Base-by-base conservation (phyloP, 331 rosid genomes). In the Stylosanthes scabra region DNA sequence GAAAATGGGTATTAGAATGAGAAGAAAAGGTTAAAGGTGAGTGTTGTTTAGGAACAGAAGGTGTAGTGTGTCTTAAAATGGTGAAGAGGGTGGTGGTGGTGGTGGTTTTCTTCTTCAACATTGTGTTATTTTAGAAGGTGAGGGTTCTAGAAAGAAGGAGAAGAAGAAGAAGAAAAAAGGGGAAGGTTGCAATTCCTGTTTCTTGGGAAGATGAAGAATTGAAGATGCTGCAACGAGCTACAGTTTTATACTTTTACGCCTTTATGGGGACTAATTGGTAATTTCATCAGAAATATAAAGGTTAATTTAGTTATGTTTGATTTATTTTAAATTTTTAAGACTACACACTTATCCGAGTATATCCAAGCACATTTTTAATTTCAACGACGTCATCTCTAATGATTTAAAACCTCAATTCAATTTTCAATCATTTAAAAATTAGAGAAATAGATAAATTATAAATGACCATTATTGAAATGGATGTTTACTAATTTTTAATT, bases 71-170 rank as follows among this genome's bases (percentile, higher is more conserved):
- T 8, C 87, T 84, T 28, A 76, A 49, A 54, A 79, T 34, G 44
- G 77, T 31, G 73, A 78, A 84, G 39, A 93, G 79, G 5, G 85
- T 66, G 2, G 71, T 54, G 61, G 39, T 78, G 25, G 25, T 20
- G 34, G 89, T 82, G 52, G 82, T 81, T 1, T 14, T 81, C 59
- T 67, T 80, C 68, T 71, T 91, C 70, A 63, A 83, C 97, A 90
- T 93, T 46, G 78, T 13, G 6, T 11, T 40, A 68, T 12, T 37
- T 44, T 61, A 55, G 47, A 71, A 72, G 57, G 42, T 3, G 39
- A 7, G 3, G 51, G 11, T 1, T 45, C 13, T 14, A 2, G 27
- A 34, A 34, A 34, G 4, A 1, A 34, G 39, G 4, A 34, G 39
- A 34, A 34, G 39, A 3, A 34, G 39, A 5, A 44, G 42, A 8